phyloP scores from a whole-genome alignment of 257 asterid species.

The Perilla frutescens region DNA sequence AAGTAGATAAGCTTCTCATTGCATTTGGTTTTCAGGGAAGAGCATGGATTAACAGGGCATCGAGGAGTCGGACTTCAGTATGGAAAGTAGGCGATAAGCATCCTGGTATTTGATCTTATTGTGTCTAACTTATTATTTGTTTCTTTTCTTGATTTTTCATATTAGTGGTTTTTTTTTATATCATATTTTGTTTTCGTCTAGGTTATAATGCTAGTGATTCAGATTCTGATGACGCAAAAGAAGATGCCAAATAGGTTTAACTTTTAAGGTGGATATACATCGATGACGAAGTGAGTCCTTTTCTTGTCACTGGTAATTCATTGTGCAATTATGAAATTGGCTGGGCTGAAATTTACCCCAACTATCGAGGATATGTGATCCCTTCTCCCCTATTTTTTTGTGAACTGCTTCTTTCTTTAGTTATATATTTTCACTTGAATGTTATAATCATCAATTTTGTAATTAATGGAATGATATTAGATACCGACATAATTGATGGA shows the following conservation, averaged over 20 bases:
- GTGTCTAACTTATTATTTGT: conserved; percentile 12
- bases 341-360: conserved; percentile 2
- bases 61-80: conserved; percentile 72
- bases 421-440: conserved; percentile 9
- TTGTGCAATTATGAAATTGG: neutral
- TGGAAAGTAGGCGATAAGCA: conserved; percentile 87
- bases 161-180: conserved; percentile 6
- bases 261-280: conserved; percentile 32
- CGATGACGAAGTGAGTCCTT: conserved; percentile 48
- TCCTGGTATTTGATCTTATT: conserved; percentile 66
- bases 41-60: conserved; percentile 80
- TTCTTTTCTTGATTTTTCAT: neutral
- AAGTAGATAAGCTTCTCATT: conserved; percentile 22
- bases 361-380: neutral
- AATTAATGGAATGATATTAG: neutral
- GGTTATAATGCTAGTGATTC: conserved; percentile 94
- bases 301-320: conserved; percentile 19
- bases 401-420: conserved; percentile 1
- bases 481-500: conserved; percentile 8
- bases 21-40: conserved; percentile 61
- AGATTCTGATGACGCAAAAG: conserved; percentile 71
- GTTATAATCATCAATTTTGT: neutral
- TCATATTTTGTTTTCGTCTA: conserved; percentile 34
- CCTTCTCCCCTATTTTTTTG: conserved; percentile 7
- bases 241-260: conserved; percentile 49